Percentiles rank a stretch among this genome's conserved stretches.
phyloP scores from a whole-genome alignment of 139 green algal species.

The Ettlia oleoabundans region DNA sequence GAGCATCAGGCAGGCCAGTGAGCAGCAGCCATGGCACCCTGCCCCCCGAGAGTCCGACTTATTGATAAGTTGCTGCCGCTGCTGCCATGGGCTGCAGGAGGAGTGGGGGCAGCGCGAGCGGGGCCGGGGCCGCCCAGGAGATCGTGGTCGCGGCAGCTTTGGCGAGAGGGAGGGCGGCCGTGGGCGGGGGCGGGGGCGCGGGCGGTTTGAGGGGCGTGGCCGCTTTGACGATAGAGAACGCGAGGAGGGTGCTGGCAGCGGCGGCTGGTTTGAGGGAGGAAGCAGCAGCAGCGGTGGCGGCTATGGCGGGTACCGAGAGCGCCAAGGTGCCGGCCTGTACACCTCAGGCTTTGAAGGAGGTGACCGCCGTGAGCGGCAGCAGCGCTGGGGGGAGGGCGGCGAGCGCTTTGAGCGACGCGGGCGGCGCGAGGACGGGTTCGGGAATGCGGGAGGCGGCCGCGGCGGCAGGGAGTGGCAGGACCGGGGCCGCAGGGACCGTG shows the following conservation, averaged over 20 bases:
- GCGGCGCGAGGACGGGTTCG: neutral
- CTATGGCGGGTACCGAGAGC: neutral
- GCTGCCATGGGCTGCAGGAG: too few relatives aligned
- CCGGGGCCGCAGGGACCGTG: neutral
- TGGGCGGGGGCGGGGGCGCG: neutral
- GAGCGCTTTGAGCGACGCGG: neutral
- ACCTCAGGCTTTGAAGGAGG: neutral
- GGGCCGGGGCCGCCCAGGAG: too few relatives aligned
- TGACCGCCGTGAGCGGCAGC: neutral
- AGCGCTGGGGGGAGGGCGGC: neutral
- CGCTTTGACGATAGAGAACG: neutral
- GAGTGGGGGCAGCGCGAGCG: too few relatives aligned
- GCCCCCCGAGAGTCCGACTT: too few relatives aligned
- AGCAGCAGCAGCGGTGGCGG: too few relatives aligned
- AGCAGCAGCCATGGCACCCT: too few relatives aligned
- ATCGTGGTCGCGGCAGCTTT: neutral
- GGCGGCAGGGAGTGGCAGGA: neutral
- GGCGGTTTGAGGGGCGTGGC: neutral
- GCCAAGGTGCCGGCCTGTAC: neutral
- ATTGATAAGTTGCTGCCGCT: too few relatives aligned
- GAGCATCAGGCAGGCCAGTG: too few relatives aligned
- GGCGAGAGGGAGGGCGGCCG: neutral
- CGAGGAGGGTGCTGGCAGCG: too few relatives aligned
- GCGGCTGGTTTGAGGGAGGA: neutral
- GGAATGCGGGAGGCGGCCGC: neutral